Evolutionary conservation across 306 rosid genomes (phyloP).

Genomic region (Carpinus viminea): DNA sequence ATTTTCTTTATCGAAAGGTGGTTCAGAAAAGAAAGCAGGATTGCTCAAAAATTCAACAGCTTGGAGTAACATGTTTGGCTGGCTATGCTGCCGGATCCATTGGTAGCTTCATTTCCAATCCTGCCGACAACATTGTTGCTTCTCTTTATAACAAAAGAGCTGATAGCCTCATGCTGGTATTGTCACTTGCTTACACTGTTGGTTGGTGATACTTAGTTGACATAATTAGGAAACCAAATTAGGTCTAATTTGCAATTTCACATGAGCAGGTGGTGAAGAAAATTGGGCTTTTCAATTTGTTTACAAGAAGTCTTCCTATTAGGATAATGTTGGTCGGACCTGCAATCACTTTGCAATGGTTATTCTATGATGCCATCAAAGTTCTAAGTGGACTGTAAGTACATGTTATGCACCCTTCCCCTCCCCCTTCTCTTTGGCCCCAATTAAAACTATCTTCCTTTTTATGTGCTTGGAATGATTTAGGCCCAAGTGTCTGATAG

Average conservation of each 20-base stretch:
- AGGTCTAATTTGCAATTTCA: background rate
- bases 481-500: background rate
- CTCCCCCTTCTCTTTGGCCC: background rate
- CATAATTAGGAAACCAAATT: background rate
- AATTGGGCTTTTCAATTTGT: slow-evolving; percentile 11
- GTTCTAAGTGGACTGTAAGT: slow-evolving; percentile 11
- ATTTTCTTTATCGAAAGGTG: slow-evolving; percentile 46
- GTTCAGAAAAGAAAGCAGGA: slow-evolving; percentile 53
- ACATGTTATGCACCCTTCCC: background rate
- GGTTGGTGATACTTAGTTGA: background rate
- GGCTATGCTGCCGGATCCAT: slow-evolving; percentile 66
- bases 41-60: slow-evolving; percentile 55
- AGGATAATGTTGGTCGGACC: slow-evolving; percentile 21
- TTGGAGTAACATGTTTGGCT: slow-evolving; percentile 62
- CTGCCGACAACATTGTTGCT: slow-evolving; percentile 60
- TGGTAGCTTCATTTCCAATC: slow-evolving; percentile 61
- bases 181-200: background rate
- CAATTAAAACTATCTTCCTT: background rate
- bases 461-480: background rate
- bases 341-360: slow-evolving; percentile 11
- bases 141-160: slow-evolving; percentile 61
- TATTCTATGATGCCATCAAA: slow-evolving; percentile 17
- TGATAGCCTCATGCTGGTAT: slow-evolving; percentile 54
- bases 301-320: slow-evolving; percentile 17
- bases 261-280: slow-evolving; percentile 4